Base-by-base conservation (phyloP, 163 green algal genomes). In the Volvox carteri region DNA sequence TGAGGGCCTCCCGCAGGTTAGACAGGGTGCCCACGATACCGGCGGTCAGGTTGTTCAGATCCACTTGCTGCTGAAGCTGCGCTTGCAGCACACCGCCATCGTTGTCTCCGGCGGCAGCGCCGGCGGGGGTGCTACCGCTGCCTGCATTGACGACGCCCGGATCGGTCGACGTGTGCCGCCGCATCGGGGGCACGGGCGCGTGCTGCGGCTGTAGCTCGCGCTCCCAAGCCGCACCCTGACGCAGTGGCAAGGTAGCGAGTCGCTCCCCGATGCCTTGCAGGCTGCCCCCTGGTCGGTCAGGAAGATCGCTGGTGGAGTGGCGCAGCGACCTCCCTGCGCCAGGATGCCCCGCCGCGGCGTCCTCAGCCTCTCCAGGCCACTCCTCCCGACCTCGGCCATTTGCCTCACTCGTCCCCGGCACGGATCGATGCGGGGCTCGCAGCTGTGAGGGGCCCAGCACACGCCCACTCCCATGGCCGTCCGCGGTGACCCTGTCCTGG, bases 11-110 rank as follows among this genome's bases (percentile, higher is more conserved):
- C 14, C 83, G 83, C 12, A 88, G 68, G 50, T 41, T 81, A 18
- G 35, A n/a, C 83, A 88, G 25, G 2, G 83, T 83, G 62, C 50
- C 70, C 0, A 81, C 68, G n/a, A 88, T 88, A 28, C 83, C 68
- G 28, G 67, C 68, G 1, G 83, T 81, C 18, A 88, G 83, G 50
- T 62, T 48, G 5, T 39, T 39, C 18, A 81, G 84, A 65, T 72
- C 48, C 7, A 48, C 5, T 14, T 67, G 33, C 4, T n/a, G 23
- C 46, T 46, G 8, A 33, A 46, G 6, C 75, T 39, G 76, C n/a
- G 16, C 44, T 25, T 35, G 46, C 75, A 44, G 48, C 12, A 33
- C 76, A 73, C 50, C 76, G 33, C 50, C 50, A 37, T 50, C 48
- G 46, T 14, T 84, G 75, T n/a, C 48, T 46, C 46, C 76, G 30